Evolutionary conservation across 768 basidiomycete genomes (phyloP).

Genomic region (Epithele typhae): DNA sequence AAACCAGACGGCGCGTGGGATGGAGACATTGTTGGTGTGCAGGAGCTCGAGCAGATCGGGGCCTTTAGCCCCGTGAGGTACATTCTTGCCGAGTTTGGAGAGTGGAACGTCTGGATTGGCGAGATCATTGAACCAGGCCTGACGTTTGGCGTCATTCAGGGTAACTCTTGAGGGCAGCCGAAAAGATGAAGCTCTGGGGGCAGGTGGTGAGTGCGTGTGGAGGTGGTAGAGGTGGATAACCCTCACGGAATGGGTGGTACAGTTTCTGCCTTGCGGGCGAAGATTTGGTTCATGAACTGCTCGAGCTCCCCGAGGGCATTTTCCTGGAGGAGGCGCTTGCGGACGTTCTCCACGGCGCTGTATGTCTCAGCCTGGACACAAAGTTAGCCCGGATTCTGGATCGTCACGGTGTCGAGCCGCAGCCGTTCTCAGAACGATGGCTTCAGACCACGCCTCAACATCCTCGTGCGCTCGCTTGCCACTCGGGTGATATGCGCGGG

Average conservation of each 20-base stretch:
- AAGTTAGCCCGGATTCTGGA: no score
- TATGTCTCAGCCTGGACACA: slow-evolving; percentile 60
- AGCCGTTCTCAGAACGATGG: no score
- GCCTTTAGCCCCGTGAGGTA: slow-evolving; percentile 84
- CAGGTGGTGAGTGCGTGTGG: no score
- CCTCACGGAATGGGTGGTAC: slow-evolving; percentile 63
- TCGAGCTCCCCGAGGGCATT: slow-evolving; percentile 59
- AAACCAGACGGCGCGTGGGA: slow-evolving; percentile 84
- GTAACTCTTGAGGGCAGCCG: slow-evolving; percentile 82
- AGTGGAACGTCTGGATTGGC: slow-evolving; percentile 79
- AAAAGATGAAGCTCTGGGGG: slow-evolving; percentile 56
- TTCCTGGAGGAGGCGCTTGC: slow-evolving; percentile 45
- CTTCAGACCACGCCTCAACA: slow-evolving; percentile 1
- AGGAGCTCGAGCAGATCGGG: slow-evolving; percentile 79
- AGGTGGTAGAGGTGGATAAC: not conserved
- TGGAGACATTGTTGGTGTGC: slow-evolving; percentile 71
- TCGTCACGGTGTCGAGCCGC: no score
- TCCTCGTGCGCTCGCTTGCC: no score
- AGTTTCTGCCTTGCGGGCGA: slow-evolving; percentile 54
- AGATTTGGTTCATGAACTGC: slow-evolving; percentile 73
- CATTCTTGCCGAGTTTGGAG: slow-evolving; percentile 76
- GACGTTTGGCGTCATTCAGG: slow-evolving; percentile 71
- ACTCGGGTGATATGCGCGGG: no score
- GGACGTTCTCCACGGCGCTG: slow-evolving; percentile 51
- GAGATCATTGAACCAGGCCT: slow-evolving; percentile 79